These are phyloP conservation scores for Fusarium chaquense DNA, from an alignment of 2,329 filamentous ascomycete genomes.

Conservation along the genomic window DNA sequence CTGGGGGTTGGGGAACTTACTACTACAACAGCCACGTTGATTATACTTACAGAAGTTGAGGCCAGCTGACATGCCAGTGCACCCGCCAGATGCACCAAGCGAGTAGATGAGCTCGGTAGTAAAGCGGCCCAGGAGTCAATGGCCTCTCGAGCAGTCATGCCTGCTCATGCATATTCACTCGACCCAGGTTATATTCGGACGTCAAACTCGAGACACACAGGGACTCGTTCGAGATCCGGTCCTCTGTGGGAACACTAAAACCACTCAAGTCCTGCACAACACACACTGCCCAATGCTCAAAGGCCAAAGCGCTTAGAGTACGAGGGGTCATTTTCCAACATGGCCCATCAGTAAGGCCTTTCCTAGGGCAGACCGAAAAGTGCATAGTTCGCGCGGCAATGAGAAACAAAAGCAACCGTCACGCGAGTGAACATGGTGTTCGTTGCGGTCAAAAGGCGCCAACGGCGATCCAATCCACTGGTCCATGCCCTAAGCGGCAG, in stretches of 20 bases:
- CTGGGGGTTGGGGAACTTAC: background rate
- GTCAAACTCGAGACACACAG: constrained; percentile 2
- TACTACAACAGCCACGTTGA: constrained; percentile 20
- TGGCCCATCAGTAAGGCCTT: constrained; percentile 19
- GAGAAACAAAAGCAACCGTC: constrained; percentile 16
- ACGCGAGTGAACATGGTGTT: constrained; percentile 33
- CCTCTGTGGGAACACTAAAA: constrained; percentile 1
- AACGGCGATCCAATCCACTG: constrained; percentile 25
- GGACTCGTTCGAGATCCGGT: constrained; percentile 10
- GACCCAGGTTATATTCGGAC: background rate
- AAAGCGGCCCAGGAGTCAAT: background rate
- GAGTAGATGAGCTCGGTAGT: background rate
- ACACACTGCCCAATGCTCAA: constrained; percentile 27
- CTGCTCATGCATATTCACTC: background rate
- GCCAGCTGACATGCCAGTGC: constrained; percentile 24
- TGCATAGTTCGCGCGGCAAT: constrained; percentile 12
- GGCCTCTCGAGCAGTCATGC: background rate
- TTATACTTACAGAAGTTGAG: background rate
- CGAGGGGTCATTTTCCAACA: constrained; percentile 20
- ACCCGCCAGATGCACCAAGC: constrained; percentile 12
- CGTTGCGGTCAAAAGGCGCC: constrained; percentile 37
- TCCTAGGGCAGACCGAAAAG: constrained; percentile 9
- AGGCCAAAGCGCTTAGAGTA: constrained; percentile 23
- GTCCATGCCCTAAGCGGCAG: constrained; percentile 13
- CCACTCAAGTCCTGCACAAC: constrained; percentile 30